These are phyloP conservation scores for Phytophthora foliorum DNA, from an alignment of 352 stramenopile genomes.

Conservation along the genomic window DNA sequence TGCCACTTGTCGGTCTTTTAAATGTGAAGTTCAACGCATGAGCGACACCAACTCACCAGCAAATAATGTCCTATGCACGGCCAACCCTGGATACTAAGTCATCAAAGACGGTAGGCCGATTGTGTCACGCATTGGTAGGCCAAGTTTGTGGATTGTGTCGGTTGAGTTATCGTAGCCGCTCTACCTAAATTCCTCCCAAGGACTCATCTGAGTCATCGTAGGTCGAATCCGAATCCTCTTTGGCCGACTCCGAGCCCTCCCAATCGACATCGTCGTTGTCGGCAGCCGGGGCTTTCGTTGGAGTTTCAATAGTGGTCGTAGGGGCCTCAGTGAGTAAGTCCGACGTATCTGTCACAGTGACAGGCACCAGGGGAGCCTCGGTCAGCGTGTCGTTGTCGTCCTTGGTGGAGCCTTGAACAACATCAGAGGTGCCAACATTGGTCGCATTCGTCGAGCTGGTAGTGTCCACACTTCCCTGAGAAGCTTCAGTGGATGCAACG, in stretches of 20 bases:
- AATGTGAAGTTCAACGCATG: background rate
- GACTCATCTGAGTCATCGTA: constrained; percentile 25
- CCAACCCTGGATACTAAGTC: too few relatives aligned
- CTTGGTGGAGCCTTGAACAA: background rate
- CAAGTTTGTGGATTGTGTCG: too few relatives aligned
- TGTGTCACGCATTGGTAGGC: constrained; percentile 1
- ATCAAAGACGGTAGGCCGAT: background rate
- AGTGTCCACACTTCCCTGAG: background rate
- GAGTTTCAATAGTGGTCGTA: background rate
- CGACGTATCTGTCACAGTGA: constrained; percentile 6
- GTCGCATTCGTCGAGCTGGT: background rate
- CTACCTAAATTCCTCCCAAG: constrained; percentile 13
- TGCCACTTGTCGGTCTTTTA: background rate
- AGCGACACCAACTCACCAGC: background rate
- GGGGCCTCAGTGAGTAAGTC: constrained; percentile 18
- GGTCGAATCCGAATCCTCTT: constrained; percentile 24
- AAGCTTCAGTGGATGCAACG: background rate
- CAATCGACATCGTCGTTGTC: constrained; percentile 11
- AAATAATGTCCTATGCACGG: constrained; percentile 2
- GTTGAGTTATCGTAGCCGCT: background rate
- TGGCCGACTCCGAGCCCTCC: constrained; percentile 26
- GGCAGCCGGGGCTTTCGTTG: constrained; percentile 2
- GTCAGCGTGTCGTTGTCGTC: constrained; percentile 1
- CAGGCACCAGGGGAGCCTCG: background rate
- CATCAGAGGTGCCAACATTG: background rate